Evolutionary conservation across 1,284 basidiomycete genomes (phyloP).

Genomic region (Coniferiporia sulphurascens): DNA sequence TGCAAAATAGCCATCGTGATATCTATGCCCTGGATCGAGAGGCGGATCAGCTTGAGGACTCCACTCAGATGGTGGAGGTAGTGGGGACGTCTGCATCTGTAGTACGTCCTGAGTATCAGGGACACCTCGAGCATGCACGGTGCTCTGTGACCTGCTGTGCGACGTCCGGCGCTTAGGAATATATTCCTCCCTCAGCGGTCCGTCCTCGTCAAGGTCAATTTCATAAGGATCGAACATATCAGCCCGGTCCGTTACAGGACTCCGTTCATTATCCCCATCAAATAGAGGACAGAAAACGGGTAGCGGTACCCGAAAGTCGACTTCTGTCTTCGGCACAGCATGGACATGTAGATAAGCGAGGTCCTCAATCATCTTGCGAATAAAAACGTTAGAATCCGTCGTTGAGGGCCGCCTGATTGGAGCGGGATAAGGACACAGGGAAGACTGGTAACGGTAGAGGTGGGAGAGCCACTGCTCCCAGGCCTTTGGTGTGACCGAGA

Average conservation of each 20-base stretch:
- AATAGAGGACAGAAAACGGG: constrained; percentile 70
- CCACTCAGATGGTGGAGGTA: constrained; percentile 77
- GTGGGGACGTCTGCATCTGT: constrained; percentile 21
- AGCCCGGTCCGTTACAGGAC: constrained; percentile 37
- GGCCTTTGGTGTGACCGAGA: constrained; percentile 54
- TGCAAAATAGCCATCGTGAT: constrained; percentile 55
- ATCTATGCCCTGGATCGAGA: constrained; percentile 48
- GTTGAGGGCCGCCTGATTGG: constrained; percentile 74
- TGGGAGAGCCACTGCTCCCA: constrained; percentile 70
- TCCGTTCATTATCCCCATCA: constrained; percentile 48
- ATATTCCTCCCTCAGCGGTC: constrained; percentile 74
- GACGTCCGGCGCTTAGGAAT: constrained; percentile 57
- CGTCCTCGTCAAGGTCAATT: constrained; percentile 76
- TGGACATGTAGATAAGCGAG: constrained; percentile 45
- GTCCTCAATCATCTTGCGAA: constrained; percentile 66
- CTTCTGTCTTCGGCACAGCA: constrained; percentile 19
- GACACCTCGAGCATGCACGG: constrained; percentile 13
- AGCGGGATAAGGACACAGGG: constrained; percentile 55
- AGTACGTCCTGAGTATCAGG: background rate
- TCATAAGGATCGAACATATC: constrained; percentile 46
- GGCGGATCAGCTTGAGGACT: constrained; percentile 73
- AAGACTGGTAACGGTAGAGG: constrained; percentile 56
- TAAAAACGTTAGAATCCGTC: constrained; percentile 54
- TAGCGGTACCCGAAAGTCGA: constrained; percentile 34
- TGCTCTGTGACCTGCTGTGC: constrained; percentile 31